Conservation (phyloP, 176 grass and related monocot genomes). For the Saccharum spontaneum region DNA sequence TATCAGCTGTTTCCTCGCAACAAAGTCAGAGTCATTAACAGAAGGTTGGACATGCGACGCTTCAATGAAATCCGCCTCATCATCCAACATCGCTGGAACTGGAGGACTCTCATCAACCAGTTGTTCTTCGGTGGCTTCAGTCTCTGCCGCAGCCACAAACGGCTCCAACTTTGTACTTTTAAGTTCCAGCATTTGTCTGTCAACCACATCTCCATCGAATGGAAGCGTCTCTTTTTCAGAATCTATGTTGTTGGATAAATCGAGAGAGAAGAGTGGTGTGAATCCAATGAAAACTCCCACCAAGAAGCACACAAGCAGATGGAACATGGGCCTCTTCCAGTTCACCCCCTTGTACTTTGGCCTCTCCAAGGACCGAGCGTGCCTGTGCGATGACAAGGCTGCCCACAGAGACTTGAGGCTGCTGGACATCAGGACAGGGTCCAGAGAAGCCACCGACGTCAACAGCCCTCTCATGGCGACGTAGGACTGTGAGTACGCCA, state of each 20-base stretch:
- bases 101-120: conserved; percentile 40
- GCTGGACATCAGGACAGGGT: conserved; percentile 49
- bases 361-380: conserved; percentile 61
- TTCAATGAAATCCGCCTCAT: conserved; percentile 53
- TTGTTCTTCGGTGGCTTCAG: conserved; percentile 35
- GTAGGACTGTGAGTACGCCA: conserved; percentile 74
- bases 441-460: conserved; percentile 47
- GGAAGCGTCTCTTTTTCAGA: conserved; percentile 49
- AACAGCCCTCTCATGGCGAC: conserved; percentile 69
- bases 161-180: conserved; percentile 36
- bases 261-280: conserved; percentile 68
- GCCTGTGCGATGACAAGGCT: conserved; percentile 57
- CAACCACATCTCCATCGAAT: conserved; percentile 39
- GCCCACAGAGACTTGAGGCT: conserved; percentile 58
- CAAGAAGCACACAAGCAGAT: conserved; percentile 65
- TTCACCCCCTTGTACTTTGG: conserved; percentile 60
- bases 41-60: conserved; percentile 23
- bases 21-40: conserved; percentile 43
- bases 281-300: conserved; percentile 78
- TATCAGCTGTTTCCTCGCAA: conserved; percentile 73
- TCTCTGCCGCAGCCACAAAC: conserved; percentile 26
- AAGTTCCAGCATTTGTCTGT: conserved; percentile 37
- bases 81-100: conserved; percentile 49
- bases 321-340: conserved; percentile 64
- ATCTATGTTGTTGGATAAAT: conserved; percentile 58